Conservation (phyloP, 1,284 basidiomycete species). For the Cutaneotrichosporon cavernicola region DNA sequence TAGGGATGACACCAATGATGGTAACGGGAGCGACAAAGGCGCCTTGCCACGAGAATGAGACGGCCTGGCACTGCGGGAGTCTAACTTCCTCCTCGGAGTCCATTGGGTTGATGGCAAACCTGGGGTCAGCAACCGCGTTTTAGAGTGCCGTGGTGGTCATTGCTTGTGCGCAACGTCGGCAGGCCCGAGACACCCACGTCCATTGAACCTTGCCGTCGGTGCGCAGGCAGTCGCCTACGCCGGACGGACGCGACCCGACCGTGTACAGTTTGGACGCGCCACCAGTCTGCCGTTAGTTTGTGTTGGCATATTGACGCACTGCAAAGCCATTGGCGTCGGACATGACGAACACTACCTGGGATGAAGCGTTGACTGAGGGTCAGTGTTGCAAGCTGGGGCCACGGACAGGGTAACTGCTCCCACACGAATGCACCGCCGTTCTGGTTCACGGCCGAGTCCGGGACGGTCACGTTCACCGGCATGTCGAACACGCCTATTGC, state of each 20-base stretch:
- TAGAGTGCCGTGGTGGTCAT: background rate
- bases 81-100: background rate
- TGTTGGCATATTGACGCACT: constrained; percentile 27
- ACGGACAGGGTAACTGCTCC: constrained; percentile 43
- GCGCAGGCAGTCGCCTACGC: constrained; percentile 27
- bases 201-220: constrained; percentile 18
- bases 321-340: constrained; percentile 43
- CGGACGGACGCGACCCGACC: constrained; percentile 23
- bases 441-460: constrained; percentile 27
- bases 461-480: constrained; percentile 38
- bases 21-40: constrained; percentile 32
- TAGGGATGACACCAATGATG: constrained; percentile 45
- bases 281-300: constrained; percentile 35
- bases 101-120: constrained; percentile 14
- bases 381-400: background rate
- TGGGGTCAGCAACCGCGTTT: background rate
- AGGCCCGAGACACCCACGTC: constrained; percentile 7
- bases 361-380: constrained; percentile 34
- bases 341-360: constrained; percentile 42
- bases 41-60: constrained; percentile 37
- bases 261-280: constrained; percentile 39
- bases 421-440: constrained; percentile 28
- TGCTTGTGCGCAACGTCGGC: background rate
- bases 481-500: constrained; percentile 44
- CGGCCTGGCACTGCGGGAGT: constrained; percentile 33